Base-by-base conservation (phyloP, 2,329 filamentous ascomycete species). In the Talaromyces albobiverticillius region DNA sequence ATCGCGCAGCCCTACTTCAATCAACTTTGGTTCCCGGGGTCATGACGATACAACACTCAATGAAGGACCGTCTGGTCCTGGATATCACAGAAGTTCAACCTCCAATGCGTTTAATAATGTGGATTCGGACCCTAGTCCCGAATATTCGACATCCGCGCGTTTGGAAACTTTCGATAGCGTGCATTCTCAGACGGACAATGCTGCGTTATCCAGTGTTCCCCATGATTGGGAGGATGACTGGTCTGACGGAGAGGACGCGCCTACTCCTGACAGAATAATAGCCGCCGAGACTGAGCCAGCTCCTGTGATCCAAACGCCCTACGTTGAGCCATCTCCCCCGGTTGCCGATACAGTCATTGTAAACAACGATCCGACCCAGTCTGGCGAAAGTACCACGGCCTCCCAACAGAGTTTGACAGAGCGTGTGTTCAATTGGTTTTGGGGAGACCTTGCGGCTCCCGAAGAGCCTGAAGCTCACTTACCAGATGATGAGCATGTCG, bases 401-500 rank as follows among this genome's bases (percentile, higher is more conserved):
- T 57, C 56, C 23, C 64, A 62, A 2, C 61, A 61, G 29, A 57
- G 53, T 9, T 13, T 68, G 4, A 26, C 60, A 10, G 65, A 68
- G 13, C 63, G 59, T 25, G 48, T 73, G 34, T 59, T 70, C 16
- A 64, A 74, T 57, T 78, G 73, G 73, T 72, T 78, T 52, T 79
- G 76, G 76, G 73, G 73, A 26, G 73, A 70, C 32, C 64, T 76
- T 11, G 59, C 63, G 14, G 61, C 63, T 16, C 60, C 62, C 10
- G 55, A 59, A 54, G 53, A 45, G 32, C 69, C 74, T 56, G 73
- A 82, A 54, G 71, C 69, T 36, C 68, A 71, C 48, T 71, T 65
- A 14, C 75, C 71, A 11, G 77, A 85, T 51, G 84, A 85, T 58
- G 85, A 85, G 50, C 81, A 82, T 43, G 70, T 84, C 23, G 79